Percentiles rank a stretch among this genome's conserved stretches.
Conservation (phyloP, 352 stramenopile species). For the Peronosclerospora sorghi region DNA sequence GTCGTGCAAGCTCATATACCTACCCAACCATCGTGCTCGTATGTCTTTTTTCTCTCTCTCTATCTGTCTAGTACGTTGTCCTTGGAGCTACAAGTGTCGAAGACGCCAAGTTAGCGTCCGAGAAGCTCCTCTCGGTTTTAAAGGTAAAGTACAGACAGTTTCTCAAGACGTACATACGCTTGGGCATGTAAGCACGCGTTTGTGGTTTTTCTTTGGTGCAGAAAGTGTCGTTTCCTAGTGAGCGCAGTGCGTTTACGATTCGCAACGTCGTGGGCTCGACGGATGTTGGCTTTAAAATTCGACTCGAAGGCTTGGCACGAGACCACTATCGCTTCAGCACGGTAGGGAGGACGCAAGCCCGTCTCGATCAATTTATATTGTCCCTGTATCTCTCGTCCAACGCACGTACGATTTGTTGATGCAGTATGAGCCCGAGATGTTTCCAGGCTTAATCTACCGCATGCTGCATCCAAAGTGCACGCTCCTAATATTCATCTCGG, state of each 20-base stretch:
- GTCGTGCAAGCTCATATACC: neutral
- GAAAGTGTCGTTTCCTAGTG: slow-evolving; percentile 49
- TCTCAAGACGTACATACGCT: neutral
- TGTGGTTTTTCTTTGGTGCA: slow-evolving; percentile 5
- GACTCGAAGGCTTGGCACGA: slow-evolving; percentile 55
- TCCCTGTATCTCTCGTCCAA: too few relatives aligned
- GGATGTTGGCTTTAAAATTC: slow-evolving; percentile 84
- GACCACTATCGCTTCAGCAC: slow-evolving; percentile 57
- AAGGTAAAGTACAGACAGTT: slow-evolving; percentile 27
- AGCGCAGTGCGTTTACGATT: slow-evolving; percentile 34
- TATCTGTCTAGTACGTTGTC: slow-evolving; percentile 42
- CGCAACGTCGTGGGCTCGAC: slow-evolving; percentile 87
- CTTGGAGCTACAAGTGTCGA: slow-evolving; percentile 33
- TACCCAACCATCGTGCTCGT: neutral
- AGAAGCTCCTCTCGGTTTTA: slow-evolving; percentile 50
- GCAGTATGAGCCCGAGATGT: slow-evolving; percentile 98
- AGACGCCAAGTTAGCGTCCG: slow-evolving; percentile 28
- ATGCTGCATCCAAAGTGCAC: slow-evolving; percentile 95
- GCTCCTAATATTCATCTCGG: slow-evolving; percentile 98
- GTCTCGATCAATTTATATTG: too few relatives aligned
- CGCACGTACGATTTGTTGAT: too few relatives aligned
- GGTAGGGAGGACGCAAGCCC: too few relatives aligned
- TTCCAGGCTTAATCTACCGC: slow-evolving; percentile 98
- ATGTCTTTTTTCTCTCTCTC: too few relatives aligned
- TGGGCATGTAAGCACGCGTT: neutral